Evolutionary conservation across 202 grass and related monocot species (phyloP).

Genomic region (Schoenoplectus tabernaemontani): DNA sequence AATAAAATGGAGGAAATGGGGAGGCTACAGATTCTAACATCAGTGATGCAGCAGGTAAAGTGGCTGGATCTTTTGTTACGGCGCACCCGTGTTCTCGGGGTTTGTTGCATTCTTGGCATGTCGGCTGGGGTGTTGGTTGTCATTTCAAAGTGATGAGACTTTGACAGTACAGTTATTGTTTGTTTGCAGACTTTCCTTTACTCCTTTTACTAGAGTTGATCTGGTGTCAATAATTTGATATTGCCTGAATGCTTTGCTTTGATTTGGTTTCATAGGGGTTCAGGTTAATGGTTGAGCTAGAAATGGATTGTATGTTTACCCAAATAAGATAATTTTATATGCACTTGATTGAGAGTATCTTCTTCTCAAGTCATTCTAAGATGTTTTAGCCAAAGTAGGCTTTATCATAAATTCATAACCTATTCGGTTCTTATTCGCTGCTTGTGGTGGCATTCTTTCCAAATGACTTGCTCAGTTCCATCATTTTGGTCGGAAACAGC

Average conservation of each 20-base stretch:
- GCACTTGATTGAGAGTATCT: neutral
- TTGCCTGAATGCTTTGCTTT: neutral
- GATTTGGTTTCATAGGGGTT: neutral
- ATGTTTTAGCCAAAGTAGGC: no score
- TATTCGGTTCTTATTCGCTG: no score
- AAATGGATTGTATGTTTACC: neutral
- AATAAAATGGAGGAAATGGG: conserved; percentile 89
- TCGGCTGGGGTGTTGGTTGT: conserved; percentile 51
- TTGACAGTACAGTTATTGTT: neutral
- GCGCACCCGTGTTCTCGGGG: conserved; percentile 49
- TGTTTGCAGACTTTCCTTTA: neutral
- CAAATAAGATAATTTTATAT: neutral
- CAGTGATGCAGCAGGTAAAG: conserved; percentile 69
- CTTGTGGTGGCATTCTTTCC: no score
- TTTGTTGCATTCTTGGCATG: conserved; percentile 55
- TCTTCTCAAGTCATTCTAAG: no score
- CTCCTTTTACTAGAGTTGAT: neutral
- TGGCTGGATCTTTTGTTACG: conserved; percentile 56
- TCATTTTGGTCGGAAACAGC: no score
- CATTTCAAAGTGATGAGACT: conserved; percentile 41
- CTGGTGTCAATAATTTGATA: neutral
- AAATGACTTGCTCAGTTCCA: no score
- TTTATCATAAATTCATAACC: no score
- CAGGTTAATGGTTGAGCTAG: neutral
- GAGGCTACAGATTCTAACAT: conserved; percentile 78